Base-by-base conservation (phyloP, 2,329 filamentous ascomycete genomes). In the Teratosphaeria nubilosa region DNA sequence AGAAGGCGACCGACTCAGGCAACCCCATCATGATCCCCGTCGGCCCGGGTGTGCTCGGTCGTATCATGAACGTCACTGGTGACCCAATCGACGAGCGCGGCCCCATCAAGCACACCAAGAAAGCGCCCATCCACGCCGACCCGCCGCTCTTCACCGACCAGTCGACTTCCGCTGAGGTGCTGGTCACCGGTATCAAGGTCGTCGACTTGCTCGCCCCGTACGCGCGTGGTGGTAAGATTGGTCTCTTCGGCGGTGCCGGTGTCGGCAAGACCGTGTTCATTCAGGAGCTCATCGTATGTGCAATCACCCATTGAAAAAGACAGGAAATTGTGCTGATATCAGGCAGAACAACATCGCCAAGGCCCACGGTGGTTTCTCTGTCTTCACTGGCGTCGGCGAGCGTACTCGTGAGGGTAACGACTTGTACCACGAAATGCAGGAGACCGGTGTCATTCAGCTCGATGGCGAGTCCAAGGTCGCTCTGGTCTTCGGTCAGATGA, bases 211-310 rank as follows among this genome's bases (percentile, higher is more conserved):
- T 99, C 74, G 94, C 94, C 72, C 94, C 94, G 73, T 99, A 99
- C 80, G 94, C 94, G 77, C 94, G 94, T 95, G 94, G 94, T 90
- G 94, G 94, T 86, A 99, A 99, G 88, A 99, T 99, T 85, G 94
- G 94, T 90, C 91, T 99, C 71, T 99, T 99, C 82, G 94, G 94
- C 82, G 94, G 94, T 92, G 94, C 94, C 73, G 94, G 94, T 95
- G 94, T 99, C 84, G 94, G 94, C 80, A 99, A 99, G 88, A 99
- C 94, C 77, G 94, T 99, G 77, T 99, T 97, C 85, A 99, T 99
- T 79, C 94, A 99, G 86, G 94, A 99, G 83, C 82, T 99, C 76
- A 99, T 99, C 83, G 84, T 86, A 79, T 72, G 82, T 74, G 45
- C 25, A 20, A 32, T 14, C 20, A 27, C n/a, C 50, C 14, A 31